Base-by-base conservation (phyloP, 192 early-diverging fungal genomes). In the Backusella parvicylindrica region DNA sequence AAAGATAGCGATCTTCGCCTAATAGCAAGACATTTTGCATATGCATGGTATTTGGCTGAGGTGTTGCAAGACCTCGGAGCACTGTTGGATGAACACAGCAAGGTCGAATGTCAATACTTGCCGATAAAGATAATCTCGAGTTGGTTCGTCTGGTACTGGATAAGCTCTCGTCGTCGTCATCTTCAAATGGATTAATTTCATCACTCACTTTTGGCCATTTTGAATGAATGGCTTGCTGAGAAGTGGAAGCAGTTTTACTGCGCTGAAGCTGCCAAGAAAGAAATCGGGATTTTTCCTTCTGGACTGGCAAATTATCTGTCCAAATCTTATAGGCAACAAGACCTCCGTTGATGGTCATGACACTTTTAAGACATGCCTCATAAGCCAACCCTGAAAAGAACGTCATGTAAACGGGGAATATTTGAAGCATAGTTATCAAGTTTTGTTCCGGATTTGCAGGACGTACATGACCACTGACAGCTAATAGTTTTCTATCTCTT, bases 251-350 rank as follows among this genome's bases (percentile, higher is more conserved):
- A 11, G 66, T 35, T 37, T 33, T 68, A 68, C 32, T 68, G 21
- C n/a, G 18, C 35, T 38, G 33, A 33, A 68, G 32, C 70, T 69
- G 81, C 81, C 81, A 21, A 47, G 31, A 60, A 41, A 35, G 49
- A 13, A 56, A 36, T 31, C 49, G 13, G 13, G 31, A n/a, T 35
- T 70, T 70, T 43, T 70, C 68, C 18, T 70, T 41, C 5, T 18
- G 30, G 7, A 18, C n/a, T 6, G 72, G 70, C 11, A 56, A 8
- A 30, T 88, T 88, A 72, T 85, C 84, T 38, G 86, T 83, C 89
- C 88, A 89, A 79, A 91, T 84, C 30, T 88, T 85, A 79, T 91
- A 91, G 85, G 86, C 86, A 68, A 84, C 89, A 80, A 90, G 86
- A 71, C 90, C 88, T 4, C 90, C 86, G 9, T 86, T 85, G 65